Evolutionary conservation across 768 basidiomycete species (phyloP), one percentile per base, ranked within the genome.

Genomic region (Mycena amicta): DNA sequence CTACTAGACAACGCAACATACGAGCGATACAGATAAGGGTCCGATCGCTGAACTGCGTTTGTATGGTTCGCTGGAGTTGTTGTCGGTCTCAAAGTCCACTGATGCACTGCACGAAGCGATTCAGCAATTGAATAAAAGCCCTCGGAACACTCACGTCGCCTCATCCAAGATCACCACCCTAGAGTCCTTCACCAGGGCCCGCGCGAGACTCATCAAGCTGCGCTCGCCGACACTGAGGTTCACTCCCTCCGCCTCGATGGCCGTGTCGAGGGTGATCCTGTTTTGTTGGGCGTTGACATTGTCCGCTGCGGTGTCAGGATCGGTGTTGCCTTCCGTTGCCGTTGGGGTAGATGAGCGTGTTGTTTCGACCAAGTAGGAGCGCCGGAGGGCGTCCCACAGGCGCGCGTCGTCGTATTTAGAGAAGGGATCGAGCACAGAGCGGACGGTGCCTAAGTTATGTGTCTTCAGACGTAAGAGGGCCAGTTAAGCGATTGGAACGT

Each of bases 21-120:
- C 85, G 89, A 49, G 88, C 88, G 62, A 92, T 92, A 68, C 87
- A 90, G 20, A 92, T 71, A 20, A 92, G 76, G 0, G 92, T 92
- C 53, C 85, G 81, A 64, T 87, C 84, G 39, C 72, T 75, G 75
- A 93, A 93, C 71, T 86, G 82, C 6, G 72, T 78, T 3, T 86
- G 79, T 53, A 95, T 93, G 5, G 92, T 93, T 46, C 83, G 74
- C 65, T 93, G 92, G 55, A 95, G 91, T 70, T 88, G 60, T 82
- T 75, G 70, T 93, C 92, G 0, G 90, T 93, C 68, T 88, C 89
- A 50, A 85, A 80, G 62, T 90, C 88, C 8, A 90, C 88, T 3
- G 86, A 87, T 15, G 88, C 87, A 75, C 65, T 69, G 33, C 26
- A 40, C 29, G 53, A 59, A 52, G 26, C 57, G 2, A 22, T 18